phyloP scores from a whole-genome alignment of 345 rosid species.

The Luvunga scandens region DNA sequence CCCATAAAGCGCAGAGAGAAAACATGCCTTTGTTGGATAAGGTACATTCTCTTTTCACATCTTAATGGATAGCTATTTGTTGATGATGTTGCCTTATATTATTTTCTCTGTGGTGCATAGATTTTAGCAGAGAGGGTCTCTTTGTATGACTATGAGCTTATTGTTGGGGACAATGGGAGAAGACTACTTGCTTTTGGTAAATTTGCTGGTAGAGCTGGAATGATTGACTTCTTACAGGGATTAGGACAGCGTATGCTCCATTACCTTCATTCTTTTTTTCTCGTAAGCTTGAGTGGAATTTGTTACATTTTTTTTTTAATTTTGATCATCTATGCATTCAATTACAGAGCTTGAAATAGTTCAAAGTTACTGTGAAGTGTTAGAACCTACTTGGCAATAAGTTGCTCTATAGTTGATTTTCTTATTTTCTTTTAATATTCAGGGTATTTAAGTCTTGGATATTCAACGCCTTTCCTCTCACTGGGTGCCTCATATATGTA shows the following conservation, averaged over 20 bases:
- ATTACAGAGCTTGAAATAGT: background rate
- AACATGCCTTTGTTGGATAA: slow-evolving; percentile 57
- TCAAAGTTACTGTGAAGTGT: background rate
- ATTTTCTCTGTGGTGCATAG: slow-evolving; percentile 26
- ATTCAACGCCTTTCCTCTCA: slow-evolving; percentile 53
- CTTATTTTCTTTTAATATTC: background rate
- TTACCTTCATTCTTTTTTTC: background rate
- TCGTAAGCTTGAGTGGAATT: background rate
- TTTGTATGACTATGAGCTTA: slow-evolving; percentile 82
- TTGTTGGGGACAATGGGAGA: slow-evolving; percentile 62
- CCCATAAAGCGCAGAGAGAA: slow-evolving; percentile 59
- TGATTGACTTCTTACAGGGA: slow-evolving; percentile 74
- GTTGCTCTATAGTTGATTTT: background rate
- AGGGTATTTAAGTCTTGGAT: slow-evolving; percentile 49
- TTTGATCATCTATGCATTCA: background rate
- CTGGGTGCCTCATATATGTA: slow-evolving; percentile 55
- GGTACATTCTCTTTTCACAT: slow-evolving; percentile 22
- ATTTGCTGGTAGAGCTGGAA: slow-evolving; percentile 94
- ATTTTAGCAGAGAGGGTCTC: slow-evolving; percentile 71
- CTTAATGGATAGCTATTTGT: background rate
- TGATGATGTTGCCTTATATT: background rate
- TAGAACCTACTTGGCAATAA: background rate
- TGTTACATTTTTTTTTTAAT: background rate
- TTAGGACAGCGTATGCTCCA: slow-evolving; percentile 69
- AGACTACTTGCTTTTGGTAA: slow-evolving; percentile 78